Evolutionary conservation across 2,329 filamentous ascomycete species (phyloP).

Genomic region (Pseudogymnoascus sp.): DNA sequence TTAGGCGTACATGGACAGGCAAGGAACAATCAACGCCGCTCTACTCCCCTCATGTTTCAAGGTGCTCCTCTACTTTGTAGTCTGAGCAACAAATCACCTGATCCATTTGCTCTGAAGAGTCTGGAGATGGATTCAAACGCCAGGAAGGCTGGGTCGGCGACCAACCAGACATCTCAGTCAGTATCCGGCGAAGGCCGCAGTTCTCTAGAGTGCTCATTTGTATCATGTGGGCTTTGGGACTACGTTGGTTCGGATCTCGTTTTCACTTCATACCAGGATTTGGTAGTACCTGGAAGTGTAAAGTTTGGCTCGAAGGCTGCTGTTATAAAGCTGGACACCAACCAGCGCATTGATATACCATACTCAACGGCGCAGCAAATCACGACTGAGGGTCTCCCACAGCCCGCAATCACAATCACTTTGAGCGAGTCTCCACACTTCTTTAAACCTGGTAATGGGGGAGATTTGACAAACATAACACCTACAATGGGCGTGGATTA

Average conservation of each 20-base stretch:
- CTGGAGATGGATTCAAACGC: slow-evolving; percentile 28
- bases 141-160: slow-evolving; percentile 16
- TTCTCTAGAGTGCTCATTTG: slow-evolving; percentile 27
- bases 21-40: background rate
- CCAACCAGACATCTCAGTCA: slow-evolving; percentile 15
- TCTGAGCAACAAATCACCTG: slow-evolving; percentile 30
- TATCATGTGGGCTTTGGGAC: slow-evolving; percentile 39
- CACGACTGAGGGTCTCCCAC: slow-evolving; percentile 36
- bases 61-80: slow-evolving; percentile 21
- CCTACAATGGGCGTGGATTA: background rate
- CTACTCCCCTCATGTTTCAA: background rate
- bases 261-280: slow-evolving; percentile 35
- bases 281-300: slow-evolving; percentile 35
- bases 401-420: slow-evolving; percentile 38
- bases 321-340: slow-evolving; percentile 31
- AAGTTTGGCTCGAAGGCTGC: slow-evolving; percentile 33
- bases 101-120: slow-evolving; percentile 31
- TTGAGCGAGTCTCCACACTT: slow-evolving; percentile 22
- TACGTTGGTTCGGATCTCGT: slow-evolving; percentile 31
- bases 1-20: slow-evolving; percentile 28
- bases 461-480: background rate
- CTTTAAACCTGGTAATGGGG: slow-evolving; percentile 23
- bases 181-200: slow-evolving; percentile 15
- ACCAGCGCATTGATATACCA: slow-evolving; percentile 40
- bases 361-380: slow-evolving; percentile 28